Conservation (phyloP, 2,329 filamentous ascomycete species). For the Triangularia verruculosa region DNA sequence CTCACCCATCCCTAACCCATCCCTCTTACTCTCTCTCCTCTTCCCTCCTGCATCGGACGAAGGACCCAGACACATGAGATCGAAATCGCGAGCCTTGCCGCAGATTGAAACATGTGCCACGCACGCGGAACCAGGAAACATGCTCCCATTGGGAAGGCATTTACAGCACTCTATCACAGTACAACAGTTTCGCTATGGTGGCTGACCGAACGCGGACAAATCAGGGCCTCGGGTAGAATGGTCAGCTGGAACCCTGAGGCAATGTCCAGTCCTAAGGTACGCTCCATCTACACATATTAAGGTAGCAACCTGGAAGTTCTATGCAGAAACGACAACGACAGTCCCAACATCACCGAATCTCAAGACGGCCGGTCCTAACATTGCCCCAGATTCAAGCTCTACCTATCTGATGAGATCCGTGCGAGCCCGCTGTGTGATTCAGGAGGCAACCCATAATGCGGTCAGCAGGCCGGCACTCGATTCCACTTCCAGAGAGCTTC, state of each 20-base stretch:
- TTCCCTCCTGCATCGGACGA: neutral
- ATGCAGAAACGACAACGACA: conserved; percentile 4
- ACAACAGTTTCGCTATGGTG: neutral
- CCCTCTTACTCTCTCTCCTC: neutral
- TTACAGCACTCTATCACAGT: neutral
- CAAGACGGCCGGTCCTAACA: neutral
- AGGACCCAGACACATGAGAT: conserved; percentile 2
- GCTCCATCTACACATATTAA: conserved; percentile 1
- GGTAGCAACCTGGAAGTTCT: conserved; percentile 8
- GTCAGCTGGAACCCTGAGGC: neutral
- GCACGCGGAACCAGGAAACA: neutral
- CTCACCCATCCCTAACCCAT: neutral
- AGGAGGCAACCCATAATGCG: neutral
- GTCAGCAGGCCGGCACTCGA: neutral
- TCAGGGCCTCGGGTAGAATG: neutral
- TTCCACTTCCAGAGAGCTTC: neutral
- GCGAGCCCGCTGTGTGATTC: neutral
- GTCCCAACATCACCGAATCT: neutral
- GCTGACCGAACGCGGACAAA: neutral
- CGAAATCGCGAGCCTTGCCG: neutral
- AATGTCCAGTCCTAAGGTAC: neutral
- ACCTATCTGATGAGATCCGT: neutral
- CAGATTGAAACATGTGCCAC: conserved; percentile 1
- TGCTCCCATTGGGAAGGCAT: neutral
- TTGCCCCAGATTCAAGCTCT: neutral